Evolutionary conservation across 306 rosid genomes (phyloP).

Genomic region (Cucumis melo): DNA sequence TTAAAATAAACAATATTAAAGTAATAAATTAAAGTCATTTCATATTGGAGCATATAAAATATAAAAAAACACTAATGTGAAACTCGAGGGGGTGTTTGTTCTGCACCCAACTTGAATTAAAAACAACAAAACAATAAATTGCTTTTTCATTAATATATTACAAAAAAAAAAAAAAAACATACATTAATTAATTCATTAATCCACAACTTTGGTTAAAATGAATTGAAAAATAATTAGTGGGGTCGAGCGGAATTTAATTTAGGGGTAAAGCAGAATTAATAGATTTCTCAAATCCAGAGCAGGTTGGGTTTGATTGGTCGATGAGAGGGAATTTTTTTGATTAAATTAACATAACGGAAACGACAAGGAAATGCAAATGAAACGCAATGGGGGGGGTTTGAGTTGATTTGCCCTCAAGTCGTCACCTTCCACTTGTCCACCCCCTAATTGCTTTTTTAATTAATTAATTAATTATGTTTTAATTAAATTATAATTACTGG

Average conservation of each 20-base stretch:
- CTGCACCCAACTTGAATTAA: background rate
- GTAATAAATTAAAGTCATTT: background rate
- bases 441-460: background rate
- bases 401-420: background rate
- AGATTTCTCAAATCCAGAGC: background rate
- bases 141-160: background rate
- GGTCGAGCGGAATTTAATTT: background rate
- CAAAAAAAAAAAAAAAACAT: too few species aligned
- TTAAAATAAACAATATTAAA: background rate
- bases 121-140: background rate
- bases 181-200: background rate
- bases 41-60: background rate
- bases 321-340: background rate
- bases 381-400: background rate
- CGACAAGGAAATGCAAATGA: constrained; percentile 5
- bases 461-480: background rate
- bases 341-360: background rate
- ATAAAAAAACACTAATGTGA: background rate
- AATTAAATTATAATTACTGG: background rate
- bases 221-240: background rate
- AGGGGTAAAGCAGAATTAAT: background rate
- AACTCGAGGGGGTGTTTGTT: background rate
- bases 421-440: background rate
- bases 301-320: background rate
- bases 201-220: background rate